Base-by-base conservation (phyloP, 1,284 basidiomycete species). In the Ustilago hordei region DNA sequence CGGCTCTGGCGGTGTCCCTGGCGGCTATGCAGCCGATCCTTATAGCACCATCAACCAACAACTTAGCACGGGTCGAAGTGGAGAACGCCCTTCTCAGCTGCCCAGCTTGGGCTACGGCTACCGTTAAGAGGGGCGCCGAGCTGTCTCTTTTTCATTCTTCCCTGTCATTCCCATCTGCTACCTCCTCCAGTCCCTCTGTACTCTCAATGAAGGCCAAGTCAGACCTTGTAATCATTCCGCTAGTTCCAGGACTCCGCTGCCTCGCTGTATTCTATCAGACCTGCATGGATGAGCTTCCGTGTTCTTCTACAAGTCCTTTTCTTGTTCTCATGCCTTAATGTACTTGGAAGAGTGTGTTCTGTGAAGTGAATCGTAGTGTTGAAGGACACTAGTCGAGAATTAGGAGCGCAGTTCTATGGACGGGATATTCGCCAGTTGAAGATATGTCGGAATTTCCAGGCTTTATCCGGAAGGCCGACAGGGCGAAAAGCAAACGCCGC, bases 41-140 rank as follows among this genome's bases (percentile, higher is more conserved):
- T 82, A 81, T 60, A 47, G 55, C 32, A 67, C 55, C 32, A 78
- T 79, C 60, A 60, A 71, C 45, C 55, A 79, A 28, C 81, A 82
- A 60, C 64, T 78, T 5, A 55, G 53, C 50, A 23, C 67, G 11
- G 64, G 65, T 8, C 55, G 60, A 4, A 35, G 41, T 13, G 34
- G 56, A 39, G 68, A 61, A 6, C 64, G 36, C 11, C 78, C 78
- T 23, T 73, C 76, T n/a, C 79, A 76, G 50, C 63, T 79, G 57
- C 79, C 76, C 13, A 66, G 43, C 55, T 45, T 77, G 47, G 56
- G 66, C 39, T 77, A 77, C 38, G 69, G 65, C 36, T 68, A 71
- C 36, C 64, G 58, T 34, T 70, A 54, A 64, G 3, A 28, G 11
- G 9, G 23, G 11, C 15, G 35, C n/a, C n/a, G 11, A 50, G 23